Conservation (phyloP, 129 eudicot species). For the Logfia minima region DNA sequence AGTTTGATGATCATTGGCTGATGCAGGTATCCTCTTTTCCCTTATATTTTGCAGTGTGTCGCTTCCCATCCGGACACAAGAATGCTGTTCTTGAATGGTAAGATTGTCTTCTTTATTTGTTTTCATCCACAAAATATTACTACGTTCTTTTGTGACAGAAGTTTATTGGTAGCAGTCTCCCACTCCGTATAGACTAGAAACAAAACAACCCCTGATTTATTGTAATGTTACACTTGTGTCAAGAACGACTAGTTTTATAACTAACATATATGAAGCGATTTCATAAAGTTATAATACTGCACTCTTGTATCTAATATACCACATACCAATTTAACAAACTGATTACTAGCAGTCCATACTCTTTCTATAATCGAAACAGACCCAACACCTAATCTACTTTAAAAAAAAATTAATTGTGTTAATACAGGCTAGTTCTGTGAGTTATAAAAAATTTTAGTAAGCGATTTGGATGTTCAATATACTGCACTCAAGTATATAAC, state of each 20-base stretch:
- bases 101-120: slow-evolving; percentile 4
- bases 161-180: slow-evolving; percentile 1
- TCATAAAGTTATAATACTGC: neutral
- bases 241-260: neutral
- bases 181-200: neutral
- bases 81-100: slow-evolving; percentile 91
- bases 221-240: neutral
- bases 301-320: neutral
- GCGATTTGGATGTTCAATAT: too few relatives aligned
- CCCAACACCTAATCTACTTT: neutral
- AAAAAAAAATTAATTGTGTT: neutral
- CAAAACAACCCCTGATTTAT: neutral
- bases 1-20: slow-evolving; percentile 3
- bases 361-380: neutral
- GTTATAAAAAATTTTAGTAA: too few relatives aligned
- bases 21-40: neutral
- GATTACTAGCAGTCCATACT: neutral
- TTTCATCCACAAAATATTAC: neutral
- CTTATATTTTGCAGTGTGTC: slow-evolving; percentile 71
- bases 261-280: neutral
- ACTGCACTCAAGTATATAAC: neutral
- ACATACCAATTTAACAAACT: neutral
- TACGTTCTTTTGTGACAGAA: neutral
- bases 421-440: neutral
- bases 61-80: slow-evolving; percentile 94